Evolutionary conservation across 192 early-diverging fungal species (phyloP), one percentile per base, ranked within the genome.

Genomic region (Phlyctochytrium planicorne): DNA sequence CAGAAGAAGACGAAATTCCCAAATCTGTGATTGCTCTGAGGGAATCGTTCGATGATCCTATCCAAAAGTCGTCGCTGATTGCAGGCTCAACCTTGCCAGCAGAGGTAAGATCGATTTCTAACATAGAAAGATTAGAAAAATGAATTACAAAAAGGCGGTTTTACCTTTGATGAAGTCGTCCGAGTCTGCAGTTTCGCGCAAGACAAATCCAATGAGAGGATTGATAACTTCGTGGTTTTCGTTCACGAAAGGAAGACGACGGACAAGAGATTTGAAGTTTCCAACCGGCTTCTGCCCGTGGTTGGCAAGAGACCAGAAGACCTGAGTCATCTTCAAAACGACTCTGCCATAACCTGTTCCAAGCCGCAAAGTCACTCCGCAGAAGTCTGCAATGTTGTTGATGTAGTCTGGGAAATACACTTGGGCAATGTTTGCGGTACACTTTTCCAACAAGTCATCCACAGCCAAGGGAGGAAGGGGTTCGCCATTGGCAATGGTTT

Each of bases 351-450:
- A 67, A 1, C 33, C 23, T 1, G 69, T 35, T 14, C 55, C 72
- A 32, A 67, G 3, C 1, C 40, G 40, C 12, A 79, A 60, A 29
- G 63, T 53, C 20, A 72, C 65, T 56, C 65, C 57, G 40, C 69
- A 70, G 40, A 73, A 81, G 4, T 78, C 73, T 25, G 71, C 73
- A 12, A 73, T 59, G 56, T 78, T 78, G 40, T 68, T 68, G 20
- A 65, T 56, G 35, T 72, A 76, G 2, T 76, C 67, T 3, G 69
- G 71, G 27, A 76, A 66, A 52, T 77, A 81, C 24, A 68, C 53
- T 35, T 70, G 69, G 25, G 69, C 52, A 1, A 81, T 14, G 67
- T 78, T 76, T 14, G 66, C 73, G 10, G 74, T 53, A 29, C 67
- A 76, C 35, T 74, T 72, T 50, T 70, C 69, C 29, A 75, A 63